These are phyloP conservation scores for Didymella glomerata DNA, from an alignment of 2,329 filamentous ascomycete genomes.

Conservation along the genomic window DNA sequence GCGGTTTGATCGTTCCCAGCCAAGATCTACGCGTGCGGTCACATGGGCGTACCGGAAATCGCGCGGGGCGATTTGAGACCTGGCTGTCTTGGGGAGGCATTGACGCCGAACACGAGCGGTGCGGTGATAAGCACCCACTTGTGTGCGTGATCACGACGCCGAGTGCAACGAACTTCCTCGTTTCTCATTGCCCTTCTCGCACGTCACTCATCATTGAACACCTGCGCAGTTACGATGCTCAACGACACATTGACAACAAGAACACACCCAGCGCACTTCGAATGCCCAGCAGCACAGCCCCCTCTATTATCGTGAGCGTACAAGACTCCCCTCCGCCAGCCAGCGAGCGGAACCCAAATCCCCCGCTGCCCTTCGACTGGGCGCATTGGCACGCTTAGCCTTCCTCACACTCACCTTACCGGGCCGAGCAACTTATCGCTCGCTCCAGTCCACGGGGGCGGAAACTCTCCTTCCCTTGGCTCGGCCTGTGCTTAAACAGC, in stretches of 20 bases:
- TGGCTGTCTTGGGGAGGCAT: background rate
- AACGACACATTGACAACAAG: no score
- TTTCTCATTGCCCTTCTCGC: background rate
- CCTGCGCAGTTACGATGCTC: no score
- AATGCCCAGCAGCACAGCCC: no score
- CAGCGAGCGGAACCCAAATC: background rate
- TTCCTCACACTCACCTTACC: background rate
- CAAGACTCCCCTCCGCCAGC: background rate
- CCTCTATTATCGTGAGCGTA: no score
- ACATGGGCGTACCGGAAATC: background rate
- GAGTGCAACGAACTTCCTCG: background rate
- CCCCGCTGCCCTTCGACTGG: background rate
- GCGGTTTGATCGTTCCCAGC: background rate
- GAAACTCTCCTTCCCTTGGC: slow-evolving; percentile 3
- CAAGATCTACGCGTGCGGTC: background rate
- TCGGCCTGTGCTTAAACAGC: background rate
- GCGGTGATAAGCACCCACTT: background rate
- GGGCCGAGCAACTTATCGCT: slow-evolving; percentile 2
- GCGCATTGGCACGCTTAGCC: background rate
- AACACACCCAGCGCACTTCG: no score
- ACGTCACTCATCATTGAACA: no score
- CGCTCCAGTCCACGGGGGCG: background rate
- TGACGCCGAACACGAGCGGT: background rate
- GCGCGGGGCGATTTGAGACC: background rate
- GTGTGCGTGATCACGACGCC: background rate